Conservation (phyloP, 305 asterid species). For the Fraxinus velutina region DNA sequence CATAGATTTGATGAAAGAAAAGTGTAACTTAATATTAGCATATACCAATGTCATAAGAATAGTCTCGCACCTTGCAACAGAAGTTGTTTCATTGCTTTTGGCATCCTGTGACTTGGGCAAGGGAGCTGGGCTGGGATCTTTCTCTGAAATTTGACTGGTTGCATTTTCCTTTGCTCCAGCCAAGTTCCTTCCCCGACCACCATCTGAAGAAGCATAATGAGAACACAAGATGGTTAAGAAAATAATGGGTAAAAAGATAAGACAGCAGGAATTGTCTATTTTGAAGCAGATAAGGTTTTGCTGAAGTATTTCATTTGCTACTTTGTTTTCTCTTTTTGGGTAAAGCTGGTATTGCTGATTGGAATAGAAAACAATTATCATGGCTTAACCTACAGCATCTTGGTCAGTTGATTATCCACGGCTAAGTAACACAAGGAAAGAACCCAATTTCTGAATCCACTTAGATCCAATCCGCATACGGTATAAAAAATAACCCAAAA, state of each 20-base stretch:
- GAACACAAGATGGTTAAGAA: conserved; percentile 15
- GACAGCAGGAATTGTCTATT: conserved; percentile 1
- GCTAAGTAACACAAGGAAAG: background rate
- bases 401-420: background rate
- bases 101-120: conserved; percentile 43
- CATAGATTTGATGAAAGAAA: conserved; percentile 14
- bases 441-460: background rate
- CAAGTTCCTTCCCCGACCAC: conserved; percentile 59
- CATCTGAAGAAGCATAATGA: conserved; percentile 39
- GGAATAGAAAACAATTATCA: conserved; percentile 9
- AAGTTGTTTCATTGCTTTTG: conserved; percentile 45
- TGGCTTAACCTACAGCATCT: background rate
- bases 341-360: conserved; percentile 18
- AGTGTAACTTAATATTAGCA: conserved; percentile 12
- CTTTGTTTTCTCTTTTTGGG: conserved; percentile 8
- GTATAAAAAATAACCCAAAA: background rate
- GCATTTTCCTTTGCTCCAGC: conserved; percentile 51
- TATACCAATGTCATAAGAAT: conserved; percentile 17
- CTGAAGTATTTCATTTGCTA: background rate
- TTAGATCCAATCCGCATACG: background rate
- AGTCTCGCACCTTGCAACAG: conserved; percentile 50
- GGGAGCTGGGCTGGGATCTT: conserved; percentile 39
- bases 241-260: conserved; percentile 10
- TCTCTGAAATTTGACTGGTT: conserved; percentile 41
- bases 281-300: background rate